Evolutionary conservation across 1,139 yeast species (phyloP).

Genomic region (Casaregolazyma lundiana): DNA sequence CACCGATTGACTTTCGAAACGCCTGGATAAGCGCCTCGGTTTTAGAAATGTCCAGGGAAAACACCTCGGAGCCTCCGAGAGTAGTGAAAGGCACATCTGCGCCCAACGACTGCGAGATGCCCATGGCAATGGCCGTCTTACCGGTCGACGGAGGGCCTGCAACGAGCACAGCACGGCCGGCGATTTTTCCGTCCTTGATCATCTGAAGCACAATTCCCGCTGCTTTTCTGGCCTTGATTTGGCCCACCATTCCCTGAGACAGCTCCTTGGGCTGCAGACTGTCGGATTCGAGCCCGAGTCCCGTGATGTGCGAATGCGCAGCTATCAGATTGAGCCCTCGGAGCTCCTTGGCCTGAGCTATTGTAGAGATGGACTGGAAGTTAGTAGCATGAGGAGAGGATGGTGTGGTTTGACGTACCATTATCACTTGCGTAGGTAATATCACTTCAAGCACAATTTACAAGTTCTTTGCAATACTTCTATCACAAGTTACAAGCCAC

Average conservation of each 20-base stretch:
- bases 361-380: slow-evolving; percentile 24
- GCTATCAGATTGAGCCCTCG: slow-evolving; percentile 57
- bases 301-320: slow-evolving; percentile 95
- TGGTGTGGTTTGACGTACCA: background rate
- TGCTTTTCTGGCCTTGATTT: slow-evolving; percentile 87
- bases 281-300: slow-evolving; percentile 83
- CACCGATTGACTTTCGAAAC: slow-evolving; percentile 91
- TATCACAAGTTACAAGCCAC: too few relatives aligned
- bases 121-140: slow-evolving; percentile 98
- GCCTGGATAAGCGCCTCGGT: slow-evolving; percentile 96
- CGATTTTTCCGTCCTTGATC: slow-evolving; percentile 91
- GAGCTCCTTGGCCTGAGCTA: slow-evolving; percentile 37
- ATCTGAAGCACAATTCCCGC: slow-evolving; percentile 91
- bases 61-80: slow-evolving; percentile 89
- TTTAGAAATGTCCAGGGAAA: slow-evolving; percentile 83
- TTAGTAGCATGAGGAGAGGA: background rate
- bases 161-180: slow-evolving; percentile 91
- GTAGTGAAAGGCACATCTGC: slow-evolving; percentile 93
- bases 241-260: slow-evolving; percentile 98
- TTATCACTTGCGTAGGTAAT: background rate
- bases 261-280: slow-evolving; percentile 73
- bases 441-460: background rate
- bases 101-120: slow-evolving; percentile 84
- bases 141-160: slow-evolving; percentile 99
- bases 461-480: too few relatives aligned